Evolutionary conservation across 306 rosid species (phyloP).

Genomic region (Sechiopsis laciniata): DNA sequence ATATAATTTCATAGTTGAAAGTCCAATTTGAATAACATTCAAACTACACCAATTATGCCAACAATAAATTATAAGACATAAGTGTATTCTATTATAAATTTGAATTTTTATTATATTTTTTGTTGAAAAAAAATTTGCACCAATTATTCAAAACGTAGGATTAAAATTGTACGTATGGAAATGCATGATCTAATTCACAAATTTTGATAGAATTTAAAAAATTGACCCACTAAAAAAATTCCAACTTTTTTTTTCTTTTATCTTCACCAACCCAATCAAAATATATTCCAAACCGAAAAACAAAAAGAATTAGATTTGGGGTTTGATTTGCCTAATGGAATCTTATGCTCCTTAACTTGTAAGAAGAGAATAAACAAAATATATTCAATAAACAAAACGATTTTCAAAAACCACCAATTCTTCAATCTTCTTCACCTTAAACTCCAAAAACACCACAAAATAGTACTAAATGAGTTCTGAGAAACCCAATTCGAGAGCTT

Average conservation of each 20-base stretch:
- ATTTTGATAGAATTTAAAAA: neutral
- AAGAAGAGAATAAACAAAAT: slow-evolving; percentile 11
- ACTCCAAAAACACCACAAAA: neutral
- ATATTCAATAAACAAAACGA: neutral
- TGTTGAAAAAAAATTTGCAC: too few species aligned
- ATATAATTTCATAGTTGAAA: too few species aligned
- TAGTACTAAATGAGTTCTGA: slow-evolving; percentile 44
- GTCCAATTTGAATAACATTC: too few species aligned
- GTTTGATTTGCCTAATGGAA: neutral
- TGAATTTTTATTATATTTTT: too few species aligned
- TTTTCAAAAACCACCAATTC: neutral
- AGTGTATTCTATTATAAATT: too few species aligned
- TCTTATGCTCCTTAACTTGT: slow-evolving; percentile 8
- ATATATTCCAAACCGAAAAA: neutral
- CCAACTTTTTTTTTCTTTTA: neutral
- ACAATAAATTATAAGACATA: too few species aligned
- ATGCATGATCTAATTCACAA: neutral
- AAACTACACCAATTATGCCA: too few species aligned
- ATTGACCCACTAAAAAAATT: neutral
- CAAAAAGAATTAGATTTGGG: slow-evolving; percentile 2
- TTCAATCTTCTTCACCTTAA: neutral
- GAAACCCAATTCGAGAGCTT: slow-evolving; percentile 30
- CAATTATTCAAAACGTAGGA: too few species aligned
- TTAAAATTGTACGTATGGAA: too few species aligned
- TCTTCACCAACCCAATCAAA: neutral